These are phyloP conservation scores for Phytophthora fragariae DNA, from an alignment of 352 stramenopile species.

Conservation along the genomic window DNA sequence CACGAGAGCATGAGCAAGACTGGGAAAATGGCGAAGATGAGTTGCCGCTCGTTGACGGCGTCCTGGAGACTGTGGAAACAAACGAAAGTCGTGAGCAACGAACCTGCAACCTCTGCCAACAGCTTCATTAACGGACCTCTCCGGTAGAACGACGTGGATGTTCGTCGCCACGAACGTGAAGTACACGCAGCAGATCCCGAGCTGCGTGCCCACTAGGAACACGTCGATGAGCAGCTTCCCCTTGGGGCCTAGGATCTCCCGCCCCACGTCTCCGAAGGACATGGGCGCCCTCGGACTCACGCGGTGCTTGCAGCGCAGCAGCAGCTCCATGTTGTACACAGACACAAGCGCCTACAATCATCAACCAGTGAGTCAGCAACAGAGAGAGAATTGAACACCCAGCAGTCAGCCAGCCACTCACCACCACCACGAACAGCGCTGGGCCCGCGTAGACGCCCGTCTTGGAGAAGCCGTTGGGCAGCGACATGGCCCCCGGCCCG, in stretches of 20 bases:
- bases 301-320: conserved; percentile 71
- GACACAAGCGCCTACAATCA: conserved; percentile 63
- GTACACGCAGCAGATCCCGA: conserved; percentile 87
- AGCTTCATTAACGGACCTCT: conserved; percentile 38
- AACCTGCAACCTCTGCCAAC: not conserved
- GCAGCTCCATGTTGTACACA: conserved; percentile 87
- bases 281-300: conserved; percentile 62
- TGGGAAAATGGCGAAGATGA: conserved; percentile 82
- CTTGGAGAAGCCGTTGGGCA: conserved; percentile 82
- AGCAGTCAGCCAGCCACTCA: conserved; percentile 15
- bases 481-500: conserved; percentile 78
- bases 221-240: conserved; percentile 81
- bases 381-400: not conserved
- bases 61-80: conserved; percentile 49
- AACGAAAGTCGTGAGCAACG: not conserved
- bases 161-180: conserved; percentile 89
- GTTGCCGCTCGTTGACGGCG: conserved; percentile 73
- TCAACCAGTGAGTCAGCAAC: not conserved
- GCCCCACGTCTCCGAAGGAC: conserved; percentile 80
- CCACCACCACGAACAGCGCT: conserved; percentile 68
- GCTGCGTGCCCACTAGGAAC: conserved; percentile 80
- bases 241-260: conserved; percentile 61
- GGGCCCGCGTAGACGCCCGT: conserved; percentile 69
- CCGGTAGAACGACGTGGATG: conserved; percentile 75
- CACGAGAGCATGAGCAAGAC: conserved; percentile 77